Evolutionary conservation across 2,329 filamentous ascomycete genomes (phyloP).

Genomic region (Aulographum hederae): DNA sequence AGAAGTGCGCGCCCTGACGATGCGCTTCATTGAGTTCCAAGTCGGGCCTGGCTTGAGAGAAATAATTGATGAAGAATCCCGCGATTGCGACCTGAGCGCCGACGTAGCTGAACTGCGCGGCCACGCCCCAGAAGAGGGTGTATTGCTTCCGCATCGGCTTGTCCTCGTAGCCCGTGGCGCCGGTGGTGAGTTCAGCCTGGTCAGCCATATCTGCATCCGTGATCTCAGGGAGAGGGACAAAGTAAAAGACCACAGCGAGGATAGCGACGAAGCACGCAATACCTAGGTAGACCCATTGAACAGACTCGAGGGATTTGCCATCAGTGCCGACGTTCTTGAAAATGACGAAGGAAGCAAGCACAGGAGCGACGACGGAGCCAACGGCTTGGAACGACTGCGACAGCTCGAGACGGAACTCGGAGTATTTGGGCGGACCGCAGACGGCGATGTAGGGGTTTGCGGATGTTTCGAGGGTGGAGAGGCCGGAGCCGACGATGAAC

Average conservation of each 20-base stretch:
- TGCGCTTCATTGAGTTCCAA: not conserved
- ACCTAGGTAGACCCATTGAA: conserved; percentile 67
- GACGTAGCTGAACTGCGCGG: conserved; percentile 36
- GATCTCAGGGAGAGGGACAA: conserved; percentile 51
- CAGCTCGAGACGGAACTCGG: conserved; percentile 60
- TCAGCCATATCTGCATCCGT: conserved; percentile 51
- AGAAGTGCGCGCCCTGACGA: conserved; percentile 13
- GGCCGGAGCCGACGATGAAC: conserved; percentile 56
- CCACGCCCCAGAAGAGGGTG: conserved; percentile 17
- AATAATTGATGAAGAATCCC: conserved; percentile 22
- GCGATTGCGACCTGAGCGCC: conserved; percentile 36
- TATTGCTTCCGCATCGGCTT: conserved; percentile 47
- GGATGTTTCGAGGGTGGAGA: conserved; percentile 58
- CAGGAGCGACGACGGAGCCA: conserved; percentile 54
- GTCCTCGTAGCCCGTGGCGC: conserved; percentile 27
- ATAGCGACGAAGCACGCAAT: conserved; percentile 55
- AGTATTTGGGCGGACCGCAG: conserved; percentile 57
- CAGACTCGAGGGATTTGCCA: conserved; percentile 39
- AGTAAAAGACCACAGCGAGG: conserved; percentile 47
- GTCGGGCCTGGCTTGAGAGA: conserved; percentile 15
- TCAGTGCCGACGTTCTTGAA: conserved; percentile 36
- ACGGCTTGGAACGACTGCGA: conserved; percentile 65
- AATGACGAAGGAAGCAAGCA: conserved; percentile 53
- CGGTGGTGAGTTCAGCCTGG: conserved; percentile 35
- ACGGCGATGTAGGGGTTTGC: conserved; percentile 59